Conservation (phyloP, 2,329 filamentous ascomycete genomes). For the Aspergillus phoenicis region DNA sequence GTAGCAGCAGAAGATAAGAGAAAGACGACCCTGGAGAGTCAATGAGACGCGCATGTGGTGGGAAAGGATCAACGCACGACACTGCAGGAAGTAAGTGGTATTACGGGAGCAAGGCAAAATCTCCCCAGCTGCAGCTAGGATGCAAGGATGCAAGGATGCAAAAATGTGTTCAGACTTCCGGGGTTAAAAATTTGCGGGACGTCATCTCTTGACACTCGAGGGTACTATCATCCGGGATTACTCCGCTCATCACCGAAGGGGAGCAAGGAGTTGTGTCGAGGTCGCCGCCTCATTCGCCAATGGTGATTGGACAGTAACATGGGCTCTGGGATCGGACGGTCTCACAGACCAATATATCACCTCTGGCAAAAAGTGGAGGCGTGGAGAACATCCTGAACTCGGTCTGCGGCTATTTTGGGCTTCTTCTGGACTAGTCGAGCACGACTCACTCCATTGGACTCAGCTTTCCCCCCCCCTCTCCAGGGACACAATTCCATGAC, state of each 20-base stretch:
- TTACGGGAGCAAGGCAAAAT: not conserved
- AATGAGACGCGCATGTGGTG: no score
- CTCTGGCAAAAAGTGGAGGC: constrained; percentile 20
- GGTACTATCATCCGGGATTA: not conserved
- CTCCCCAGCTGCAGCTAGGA: not conserved
- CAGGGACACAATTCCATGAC: not conserved
- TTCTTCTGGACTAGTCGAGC: constrained; percentile 6
- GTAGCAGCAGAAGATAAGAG: not conserved
- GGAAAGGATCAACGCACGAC: not conserved
- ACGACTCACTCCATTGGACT: constrained; percentile 2
- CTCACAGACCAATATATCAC: constrained; percentile 17
- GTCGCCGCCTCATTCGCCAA: not conserved
- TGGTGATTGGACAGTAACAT: not conserved
- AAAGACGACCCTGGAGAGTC: no score
- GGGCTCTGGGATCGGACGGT: constrained; percentile 10
- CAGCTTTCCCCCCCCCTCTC: not conserved
- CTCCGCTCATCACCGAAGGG: not conserved
- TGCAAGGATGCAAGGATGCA: constrained; percentile 1
- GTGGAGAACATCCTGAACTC: constrained; percentile 21
- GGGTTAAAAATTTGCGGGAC: not conserved
- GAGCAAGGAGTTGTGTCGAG: constrained; percentile 1
- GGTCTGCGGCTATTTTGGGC: constrained; percentile 7
- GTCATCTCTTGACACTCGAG: constrained; percentile 3
- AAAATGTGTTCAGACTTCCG: not conserved
- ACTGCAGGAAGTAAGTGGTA: not conserved